These are phyloP conservation scores for Deuterostichococcus epilithicus DNA, from an alignment of 139 green algal species.

Conservation along the genomic window DNA sequence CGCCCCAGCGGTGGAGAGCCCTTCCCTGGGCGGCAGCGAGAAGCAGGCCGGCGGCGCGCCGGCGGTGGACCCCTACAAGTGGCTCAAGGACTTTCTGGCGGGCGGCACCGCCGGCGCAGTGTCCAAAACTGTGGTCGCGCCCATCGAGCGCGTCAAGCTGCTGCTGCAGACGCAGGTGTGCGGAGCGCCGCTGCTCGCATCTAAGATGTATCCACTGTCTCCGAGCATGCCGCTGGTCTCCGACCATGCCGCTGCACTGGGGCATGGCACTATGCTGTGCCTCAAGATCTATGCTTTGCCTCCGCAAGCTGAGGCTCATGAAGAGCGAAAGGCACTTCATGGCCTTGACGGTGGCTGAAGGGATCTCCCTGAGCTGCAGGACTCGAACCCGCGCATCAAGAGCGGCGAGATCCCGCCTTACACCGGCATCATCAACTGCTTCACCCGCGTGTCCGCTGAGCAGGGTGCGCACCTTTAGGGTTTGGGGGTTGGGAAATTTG, in stretches of 20 bases:
- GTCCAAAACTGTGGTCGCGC: constrained; percentile 25
- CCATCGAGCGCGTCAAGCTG: constrained; percentile 22
- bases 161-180: constrained; percentile 18
- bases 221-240: too few relatives aligned
- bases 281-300: constrained; percentile 11
- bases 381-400: constrained; percentile 77
- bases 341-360: background rate
- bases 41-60: background rate
- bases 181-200: background rate
- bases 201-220: background rate
- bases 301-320: background rate
- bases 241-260: constrained; percentile 18
- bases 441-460: constrained; percentile 75
- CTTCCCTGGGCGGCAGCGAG: too few relatives aligned
- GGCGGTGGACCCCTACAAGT: background rate
- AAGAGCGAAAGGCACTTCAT: background rate
- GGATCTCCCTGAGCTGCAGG: too few relatives aligned
- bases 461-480: constrained; percentile 27
- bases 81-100: constrained; percentile 16
- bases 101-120: constrained; percentile 26
- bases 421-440: constrained; percentile 90
- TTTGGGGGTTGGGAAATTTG: too few relatives aligned
- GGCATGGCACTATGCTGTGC: constrained; percentile 4
- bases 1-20: too few relatives aligned
- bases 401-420: constrained; percentile 72